Evolutionary conservation across 345 rosid species (phyloP).

Genomic region (Pelargonium nanum): DNA sequence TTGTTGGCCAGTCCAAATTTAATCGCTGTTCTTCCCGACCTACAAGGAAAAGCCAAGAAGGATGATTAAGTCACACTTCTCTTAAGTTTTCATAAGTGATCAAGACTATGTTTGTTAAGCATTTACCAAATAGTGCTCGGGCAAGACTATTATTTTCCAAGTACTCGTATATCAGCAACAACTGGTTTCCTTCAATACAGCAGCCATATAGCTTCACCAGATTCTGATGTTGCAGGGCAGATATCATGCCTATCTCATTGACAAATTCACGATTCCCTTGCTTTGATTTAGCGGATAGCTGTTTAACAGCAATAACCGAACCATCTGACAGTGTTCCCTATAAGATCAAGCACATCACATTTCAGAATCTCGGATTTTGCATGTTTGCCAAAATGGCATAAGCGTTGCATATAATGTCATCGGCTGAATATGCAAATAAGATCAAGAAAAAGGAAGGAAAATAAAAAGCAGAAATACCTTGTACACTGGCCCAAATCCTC

Average conservation of each 20-base stretch:
- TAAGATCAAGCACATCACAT: too few species aligned
- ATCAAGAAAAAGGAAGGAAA: too few species aligned
- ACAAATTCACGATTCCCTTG: constrained; percentile 65
- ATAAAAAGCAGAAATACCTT: too few species aligned
- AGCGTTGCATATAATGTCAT: too few species aligned
- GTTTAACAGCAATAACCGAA: constrained; percentile 50
- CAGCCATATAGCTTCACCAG: constrained; percentile 56
- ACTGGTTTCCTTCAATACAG: constrained; percentile 54
- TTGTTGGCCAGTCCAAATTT: constrained; percentile 44
- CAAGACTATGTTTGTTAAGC: too few species aligned
- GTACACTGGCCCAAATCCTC: constrained; percentile 17
- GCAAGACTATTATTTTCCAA: constrained; percentile 56
- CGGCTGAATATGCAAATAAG: too few species aligned
- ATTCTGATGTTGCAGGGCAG: constrained; percentile 58
- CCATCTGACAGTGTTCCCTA: constrained; percentile 55
- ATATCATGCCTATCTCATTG: constrained; percentile 61
- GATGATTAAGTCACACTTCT: not conserved
- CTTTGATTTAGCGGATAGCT: constrained; percentile 56
- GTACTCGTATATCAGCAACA: constrained; percentile 51
- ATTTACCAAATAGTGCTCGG: constrained; percentile 50
- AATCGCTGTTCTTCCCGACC: constrained; percentile 36
- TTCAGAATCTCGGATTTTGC: too few species aligned
- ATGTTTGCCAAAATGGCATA: too few species aligned
- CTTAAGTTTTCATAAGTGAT: too few species aligned
- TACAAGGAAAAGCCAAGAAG: constrained; percentile 7